Conservation (phyloP, 345 rosid species). For the Hibiscus tridactylites region DNA sequence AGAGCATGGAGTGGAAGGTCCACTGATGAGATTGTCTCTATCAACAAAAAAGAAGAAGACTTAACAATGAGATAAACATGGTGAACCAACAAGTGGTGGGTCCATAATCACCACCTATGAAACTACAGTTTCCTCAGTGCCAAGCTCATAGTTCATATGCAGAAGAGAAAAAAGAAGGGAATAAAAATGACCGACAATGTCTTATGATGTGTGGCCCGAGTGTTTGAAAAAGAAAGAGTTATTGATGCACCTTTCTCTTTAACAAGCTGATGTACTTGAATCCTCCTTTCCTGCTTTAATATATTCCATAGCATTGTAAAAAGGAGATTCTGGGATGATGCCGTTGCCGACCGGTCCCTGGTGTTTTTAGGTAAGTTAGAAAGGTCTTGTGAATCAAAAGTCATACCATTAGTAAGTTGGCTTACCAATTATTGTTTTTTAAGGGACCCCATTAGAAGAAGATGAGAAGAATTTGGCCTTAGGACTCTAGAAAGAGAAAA, state of each 20-base stretch:
- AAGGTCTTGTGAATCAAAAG: conserved; percentile 35
- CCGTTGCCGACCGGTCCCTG: conserved; percentile 17
- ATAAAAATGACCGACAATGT: not conserved
- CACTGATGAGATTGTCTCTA: conserved; percentile 4
- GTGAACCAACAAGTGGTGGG: conserved; percentile 23
- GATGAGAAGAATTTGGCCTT: conserved; percentile 38
- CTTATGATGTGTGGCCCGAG: conserved; percentile 46
- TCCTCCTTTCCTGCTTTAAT: conserved; percentile 36
- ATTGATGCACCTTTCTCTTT: conserved; percentile 50
- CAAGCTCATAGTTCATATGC: conserved; percentile 22
- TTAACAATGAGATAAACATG: conserved; percentile 8
- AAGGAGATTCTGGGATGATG: conserved; percentile 70
- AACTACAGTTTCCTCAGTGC: conserved; percentile 15
- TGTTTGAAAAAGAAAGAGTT: conserved; percentile 71
- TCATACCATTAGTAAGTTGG: conserved; percentile 46
- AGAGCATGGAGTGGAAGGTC: conserved; percentile 4
- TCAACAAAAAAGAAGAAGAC: conserved; percentile 3
- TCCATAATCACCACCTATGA: conserved; percentile 18
- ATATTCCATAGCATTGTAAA: conserved; percentile 43
- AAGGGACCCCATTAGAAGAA: conserved; percentile 42
- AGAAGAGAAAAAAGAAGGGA: conserved; percentile 10
- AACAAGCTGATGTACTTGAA: conserved; percentile 46
- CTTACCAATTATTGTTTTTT: conserved; percentile 52
- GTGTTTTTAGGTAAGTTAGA: too few relatives aligned
- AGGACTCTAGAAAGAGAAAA: conserved; percentile 38